These are phyloP conservation scores for Eimeria maxima DNA, from an alignment of 169 alveolate genomes.

Conservation along the genomic window DNA sequence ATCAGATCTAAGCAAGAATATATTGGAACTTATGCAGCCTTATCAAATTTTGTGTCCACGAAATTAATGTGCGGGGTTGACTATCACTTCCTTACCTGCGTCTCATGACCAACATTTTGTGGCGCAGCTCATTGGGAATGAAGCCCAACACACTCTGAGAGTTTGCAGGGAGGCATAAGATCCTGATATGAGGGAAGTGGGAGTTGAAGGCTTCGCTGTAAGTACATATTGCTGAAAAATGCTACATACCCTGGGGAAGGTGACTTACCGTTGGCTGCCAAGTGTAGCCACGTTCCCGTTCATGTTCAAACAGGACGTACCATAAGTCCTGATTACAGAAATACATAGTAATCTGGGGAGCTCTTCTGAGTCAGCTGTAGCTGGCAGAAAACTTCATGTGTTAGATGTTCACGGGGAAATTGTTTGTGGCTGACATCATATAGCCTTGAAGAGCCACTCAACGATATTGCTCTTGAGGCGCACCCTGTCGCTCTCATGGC, in stretches of 20 bases:
- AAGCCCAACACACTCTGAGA: conserved; percentile 44
- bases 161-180: background rate
- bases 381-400: background rate
- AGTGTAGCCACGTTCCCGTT: conserved; percentile 57
- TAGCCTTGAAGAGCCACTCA: background rate
- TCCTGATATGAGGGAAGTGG: background rate
- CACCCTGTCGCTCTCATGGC: conserved; percentile 70
- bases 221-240: background rate
- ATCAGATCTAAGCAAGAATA: background rate
- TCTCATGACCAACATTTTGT: conserved; percentile 60
- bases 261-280: conserved; percentile 74
- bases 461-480: background rate
- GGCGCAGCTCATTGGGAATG: conserved; percentile 68
- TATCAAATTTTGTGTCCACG: background rate
- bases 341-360: background rate
- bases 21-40: background rate
- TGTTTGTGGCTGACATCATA: background rate
- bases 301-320: conserved; percentile 72
- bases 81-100: conserved; percentile 36
- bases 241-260: background rate
- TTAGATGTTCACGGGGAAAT: background rate
- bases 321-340: conserved; percentile 34
- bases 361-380: background rate
- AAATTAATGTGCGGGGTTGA: background rate
- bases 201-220: background rate